phyloP scores from a whole-genome alignment of 2,329 filamentous ascomycete species.

The Neocucurbitaria cava region DNA sequence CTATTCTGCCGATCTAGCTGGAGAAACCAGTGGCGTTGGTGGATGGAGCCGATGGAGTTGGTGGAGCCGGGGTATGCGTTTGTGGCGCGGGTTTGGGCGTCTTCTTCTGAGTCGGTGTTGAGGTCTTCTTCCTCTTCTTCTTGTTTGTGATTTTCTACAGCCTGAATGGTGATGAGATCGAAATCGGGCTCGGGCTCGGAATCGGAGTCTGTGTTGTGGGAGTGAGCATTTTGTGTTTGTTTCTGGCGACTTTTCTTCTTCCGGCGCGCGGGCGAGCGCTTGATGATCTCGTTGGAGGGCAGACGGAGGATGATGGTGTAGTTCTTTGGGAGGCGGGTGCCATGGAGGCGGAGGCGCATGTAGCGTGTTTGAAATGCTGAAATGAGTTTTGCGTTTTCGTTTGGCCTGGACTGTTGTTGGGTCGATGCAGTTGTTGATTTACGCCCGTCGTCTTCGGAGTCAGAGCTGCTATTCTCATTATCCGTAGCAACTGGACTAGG shows the following conservation, averaged over 20 bases:
- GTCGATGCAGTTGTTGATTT: not conserved
- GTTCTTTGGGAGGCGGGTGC: constrained; percentile 44
- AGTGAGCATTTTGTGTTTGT: not conserved
- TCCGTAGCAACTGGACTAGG: constrained; percentile 43
- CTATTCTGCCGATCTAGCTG: constrained; percentile 66
- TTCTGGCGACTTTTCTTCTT: constrained; percentile 12
- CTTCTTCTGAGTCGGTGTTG: constrained; percentile 53
- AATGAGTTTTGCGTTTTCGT: constrained; percentile 48
- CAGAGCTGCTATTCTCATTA: constrained; percentile 7
- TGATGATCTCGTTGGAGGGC: constrained; percentile 41
- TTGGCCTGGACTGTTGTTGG: no score
- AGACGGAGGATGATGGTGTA: constrained; percentile 53
- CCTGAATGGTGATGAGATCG: no score
- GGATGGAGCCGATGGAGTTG: constrained; percentile 71
- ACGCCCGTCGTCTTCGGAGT: not conserved
- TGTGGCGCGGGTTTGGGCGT: constrained; percentile 57
- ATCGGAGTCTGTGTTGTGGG: constrained; percentile 12
- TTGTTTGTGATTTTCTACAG: not conserved
- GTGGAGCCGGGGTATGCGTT: constrained; percentile 72
- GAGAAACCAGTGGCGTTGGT: constrained; percentile 72
- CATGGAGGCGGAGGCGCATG: constrained; percentile 53
- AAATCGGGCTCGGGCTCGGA: no score
- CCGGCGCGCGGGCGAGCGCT: constrained; percentile 25
- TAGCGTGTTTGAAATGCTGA: constrained; percentile 48
- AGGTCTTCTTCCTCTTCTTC: constrained; percentile 28